Evolutionary conservation across 2,329 filamentous ascomycete species (phyloP), one percentile per base, ranked within the genome.

Genomic region (Trichophyton mentagrophytes): DNA sequence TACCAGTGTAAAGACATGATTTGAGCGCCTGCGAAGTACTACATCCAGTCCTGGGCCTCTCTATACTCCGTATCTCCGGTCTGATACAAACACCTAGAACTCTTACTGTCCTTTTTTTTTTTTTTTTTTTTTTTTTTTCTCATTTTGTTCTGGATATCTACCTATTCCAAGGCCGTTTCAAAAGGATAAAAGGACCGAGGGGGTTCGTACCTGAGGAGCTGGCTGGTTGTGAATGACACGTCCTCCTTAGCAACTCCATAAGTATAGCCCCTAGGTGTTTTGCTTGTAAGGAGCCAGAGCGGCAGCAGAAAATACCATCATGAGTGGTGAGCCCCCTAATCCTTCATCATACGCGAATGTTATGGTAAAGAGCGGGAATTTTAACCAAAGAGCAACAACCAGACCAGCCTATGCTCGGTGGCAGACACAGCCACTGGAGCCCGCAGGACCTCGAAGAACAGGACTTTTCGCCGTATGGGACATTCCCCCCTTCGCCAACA

Each of bases 361-460:
- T 11, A 38, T 38, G 33, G 17, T 4, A 36, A 38, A 38, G n/a
- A 11, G 22, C 38, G n/a, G n/a, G 36, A 7, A 30, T 17, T 20
- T 3, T 40, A 20, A 36, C 15, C 20, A 27, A 49, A 22, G 2
- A 30, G 5, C 20, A 11, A 27, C 44, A 22, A 17, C 17, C 15
- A 55, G 49, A 55, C 13, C 49, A 27, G 15, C 49, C 49, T 2
- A 33, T 55, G 17, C 49, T 55, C 49, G 49, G 49, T 38, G 49
- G 49, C 49, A 25, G 49, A 55, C 33, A 25, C 13, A 22, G 15
- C 38, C 17, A 15, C 17, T 42, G 46, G 20, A 15, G 9, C 20
- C 25, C 46, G 3, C 46, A 59, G 15, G 57, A 59, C 57, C 11
- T 42, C 5, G 57, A 59, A 17, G 57, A 20, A 9, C 57, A 59